Conservation (phyloP, 768 basidiomycete genomes). For the Tephrocybe sp. region DNA sequence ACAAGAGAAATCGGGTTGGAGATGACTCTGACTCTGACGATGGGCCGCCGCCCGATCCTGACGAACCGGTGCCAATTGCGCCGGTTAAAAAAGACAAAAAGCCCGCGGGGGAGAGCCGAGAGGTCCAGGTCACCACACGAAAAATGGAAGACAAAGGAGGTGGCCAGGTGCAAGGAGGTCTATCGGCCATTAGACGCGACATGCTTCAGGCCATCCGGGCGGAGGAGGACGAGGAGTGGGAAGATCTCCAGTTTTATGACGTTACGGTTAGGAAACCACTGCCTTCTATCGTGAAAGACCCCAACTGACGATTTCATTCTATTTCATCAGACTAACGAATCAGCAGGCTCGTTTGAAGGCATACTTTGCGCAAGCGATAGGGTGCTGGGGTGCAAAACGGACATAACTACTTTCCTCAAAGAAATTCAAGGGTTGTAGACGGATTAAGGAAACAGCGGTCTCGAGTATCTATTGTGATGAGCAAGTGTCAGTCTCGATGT, state of each 20-base stretch:
- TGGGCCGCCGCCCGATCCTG: conserved; percentile 77
- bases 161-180: conserved; percentile 52
- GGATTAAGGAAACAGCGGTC: not conserved
- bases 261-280: conserved; percentile 48
- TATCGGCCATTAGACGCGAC: conserved; percentile 71
- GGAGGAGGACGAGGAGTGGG: conserved; percentile 81
- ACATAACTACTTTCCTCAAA: conserved; percentile 55
- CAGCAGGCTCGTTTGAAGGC: conserved; percentile 54
- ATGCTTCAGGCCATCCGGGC: conserved; percentile 70
- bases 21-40: conserved; percentile 76
- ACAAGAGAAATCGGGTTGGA: conserved; percentile 43
- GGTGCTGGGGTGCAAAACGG: conserved; percentile 50
- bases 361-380: conserved; percentile 59
- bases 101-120: conserved; percentile 55
- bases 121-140: conserved; percentile 74
- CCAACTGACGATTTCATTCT: conserved; percentile 10
- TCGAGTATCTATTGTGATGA: conserved; percentile 6
- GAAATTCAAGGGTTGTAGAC: conserved; percentile 47
- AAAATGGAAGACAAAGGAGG: conserved; percentile 63
- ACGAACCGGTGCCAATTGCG: conserved; percentile 54
- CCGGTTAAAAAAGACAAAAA: conserved; percentile 61
- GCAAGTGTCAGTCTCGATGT: conserved; percentile 11
- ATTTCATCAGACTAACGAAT: conserved; percentile 56
- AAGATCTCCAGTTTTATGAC: conserved; percentile 63
- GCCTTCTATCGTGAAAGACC: not conserved